phyloP scores from a whole-genome alignment of 179 eudicot genomes.

The Silene vulgaris region DNA sequence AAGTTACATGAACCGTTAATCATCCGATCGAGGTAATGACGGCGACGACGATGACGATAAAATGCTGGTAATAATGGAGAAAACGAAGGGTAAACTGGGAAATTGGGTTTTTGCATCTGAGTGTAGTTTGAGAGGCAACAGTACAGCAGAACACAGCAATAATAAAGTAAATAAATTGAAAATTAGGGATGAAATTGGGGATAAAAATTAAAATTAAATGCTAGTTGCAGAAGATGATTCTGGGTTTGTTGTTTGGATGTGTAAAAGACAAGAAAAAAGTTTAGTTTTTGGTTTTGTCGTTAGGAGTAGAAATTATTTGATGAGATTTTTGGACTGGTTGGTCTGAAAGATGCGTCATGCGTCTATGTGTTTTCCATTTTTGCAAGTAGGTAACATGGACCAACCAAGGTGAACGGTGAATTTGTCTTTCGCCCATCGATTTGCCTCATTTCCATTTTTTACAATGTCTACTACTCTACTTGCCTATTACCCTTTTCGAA shows the following conservation, averaged over 20 bases:
- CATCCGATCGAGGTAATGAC: slow-evolving; percentile 14
- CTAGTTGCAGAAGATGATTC: slow-evolving; percentile 3
- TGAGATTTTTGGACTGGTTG: not conserved
- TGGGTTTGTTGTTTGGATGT: slow-evolving; percentile 4
- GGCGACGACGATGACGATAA: slow-evolving; percentile 24
- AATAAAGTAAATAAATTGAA: not conserved
- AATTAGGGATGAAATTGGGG: not conserved
- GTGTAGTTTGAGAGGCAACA: not conserved
- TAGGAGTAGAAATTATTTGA: not conserved
- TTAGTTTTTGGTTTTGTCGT: slow-evolving; percentile 1
- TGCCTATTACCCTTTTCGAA: no score
- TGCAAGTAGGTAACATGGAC: no score
- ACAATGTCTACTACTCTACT: no score
- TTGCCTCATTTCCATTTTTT: no score
- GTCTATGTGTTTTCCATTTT: no score
- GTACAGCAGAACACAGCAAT: not conserved
- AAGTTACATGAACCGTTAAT: slow-evolving; percentile 11
- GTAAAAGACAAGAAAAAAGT: not conserved
- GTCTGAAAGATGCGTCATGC: not conserved
- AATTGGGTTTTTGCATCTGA: slow-evolving; percentile 32
- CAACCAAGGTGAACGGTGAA: no score
- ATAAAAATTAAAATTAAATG: not conserved
- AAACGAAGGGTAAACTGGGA: slow-evolving; percentile 24
- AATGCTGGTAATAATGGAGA: slow-evolving; percentile 16
- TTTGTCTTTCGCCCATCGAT: no score